Evolutionary conservation across 2,329 filamentous ascomycete species (phyloP), one percentile per base, ranked within the genome.

Genomic region (Metarhizium album): DNA sequence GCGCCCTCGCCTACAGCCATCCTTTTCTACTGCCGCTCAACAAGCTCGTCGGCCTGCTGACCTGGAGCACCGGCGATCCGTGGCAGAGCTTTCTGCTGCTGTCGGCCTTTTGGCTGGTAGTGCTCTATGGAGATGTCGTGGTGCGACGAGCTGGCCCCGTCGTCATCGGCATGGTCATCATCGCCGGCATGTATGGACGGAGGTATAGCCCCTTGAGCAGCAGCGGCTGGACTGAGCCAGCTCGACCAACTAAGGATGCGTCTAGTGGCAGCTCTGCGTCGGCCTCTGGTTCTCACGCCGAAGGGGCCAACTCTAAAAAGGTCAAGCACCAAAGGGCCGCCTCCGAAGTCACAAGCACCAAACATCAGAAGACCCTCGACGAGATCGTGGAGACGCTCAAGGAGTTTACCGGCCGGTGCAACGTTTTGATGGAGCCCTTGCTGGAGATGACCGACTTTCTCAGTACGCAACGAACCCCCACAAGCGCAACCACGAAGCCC

Each of bases 61-160:
- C 87, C 70, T 98, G 93, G 93, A 95, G 89, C 8, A 90, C 86
- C 1, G 86, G 81, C 38, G 93, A 98, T 64, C 83, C 90, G 0
- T 98, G 91, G 91, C 90, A 97, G 74, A 96, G 90, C 74, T 98
- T 97, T 63, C 74, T 98, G 54, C 67, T 98, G 31, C 77, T 98
- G 3, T 83, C 83, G 18, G 76, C 72, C 31, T 98, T 95, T 64
- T 98, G 93, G 93, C 86, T 83, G 3, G 70, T 83, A 11, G 84
- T 88, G 14, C 75, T 96, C 20, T 97, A 97, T 65, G 90, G 90
- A 46, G 90, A 94, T 71, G 73, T 80, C 20, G 74, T 95, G n/a
- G 74, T 95, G 57, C 79, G 86, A 58, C 85, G 83, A 68, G 85
- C 86, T 1, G 93, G 90, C 0, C 93, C 93, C 3, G 75, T 97